Evolutionary conservation across 805 yeast genomes (phyloP), one percentile per base, ranked within the genome.

Genomic region (Yamadazyma takamatsuzukensis): DNA sequence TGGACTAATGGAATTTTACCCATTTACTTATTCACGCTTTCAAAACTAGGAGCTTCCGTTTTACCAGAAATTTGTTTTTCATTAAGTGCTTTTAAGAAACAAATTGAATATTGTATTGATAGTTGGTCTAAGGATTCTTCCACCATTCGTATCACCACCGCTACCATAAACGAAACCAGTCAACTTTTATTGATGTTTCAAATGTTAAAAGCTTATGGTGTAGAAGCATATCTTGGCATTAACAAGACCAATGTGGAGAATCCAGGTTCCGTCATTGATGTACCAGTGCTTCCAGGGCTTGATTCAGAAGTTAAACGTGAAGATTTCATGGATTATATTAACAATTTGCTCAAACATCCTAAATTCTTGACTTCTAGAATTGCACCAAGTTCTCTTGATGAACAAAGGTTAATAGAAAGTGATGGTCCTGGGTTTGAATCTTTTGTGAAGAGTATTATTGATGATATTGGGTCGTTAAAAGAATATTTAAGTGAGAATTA

Each of bases 1-100:
- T 89, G 97, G 97, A 72, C 78, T n/a, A 78, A 80, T 47, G 95
- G 96, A 1, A 58, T 89, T 12, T 62, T 89, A 18, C 79, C 93
- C 0, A 74, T 85, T 4, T 60, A 83, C 14, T 59, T 85, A 30
- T 62, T 74, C 1, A 56, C 85, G 11, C 50, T 86, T 24, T 68
- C 78, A 17, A 72, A 70, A 30, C 74, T 87, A 37, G 90, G 90
- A 1, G 70, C 70, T 1, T 67, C 75, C 26, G 64, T 82, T 2
- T 44, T 81, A 1, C 78, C 86, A 2, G 93, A 86, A 36, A 59
- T 78, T 6, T 72, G 82, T 38, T 60, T 76, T 27, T 83, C 86
- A 40, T 64, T 80, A 3, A 64, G 72, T 14, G 69, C 75, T 19
- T 89, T 84, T 55, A 61, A 72, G 9, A 70, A 72, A 27, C 96